These are phyloP conservation scores for Ascochyta viciae-villosae DNA, from an alignment of 2,329 filamentous ascomycete genomes.

Conservation along the genomic window DNA sequence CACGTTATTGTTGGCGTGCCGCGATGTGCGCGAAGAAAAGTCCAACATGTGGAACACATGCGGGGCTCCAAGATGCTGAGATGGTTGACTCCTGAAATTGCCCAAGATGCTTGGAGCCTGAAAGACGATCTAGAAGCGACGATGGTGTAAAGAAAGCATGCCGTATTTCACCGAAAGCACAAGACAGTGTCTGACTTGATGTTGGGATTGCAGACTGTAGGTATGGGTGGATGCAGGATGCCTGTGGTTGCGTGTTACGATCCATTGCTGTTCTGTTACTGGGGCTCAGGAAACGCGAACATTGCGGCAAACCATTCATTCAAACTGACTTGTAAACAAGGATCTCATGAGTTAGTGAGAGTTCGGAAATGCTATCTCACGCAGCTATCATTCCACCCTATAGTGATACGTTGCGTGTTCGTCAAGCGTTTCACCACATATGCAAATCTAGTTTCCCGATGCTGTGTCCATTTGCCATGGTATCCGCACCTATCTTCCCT, in stretches of 20 bases:
- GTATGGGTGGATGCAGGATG: neutral
- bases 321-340: neutral
- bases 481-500: neutral
- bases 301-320: neutral
- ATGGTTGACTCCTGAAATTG: neutral
- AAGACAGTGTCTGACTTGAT: neutral
- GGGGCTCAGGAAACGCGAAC: neutral
- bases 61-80: neutral
- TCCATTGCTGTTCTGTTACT: neutral
- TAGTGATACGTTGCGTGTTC: slow-evolving; percentile 19
- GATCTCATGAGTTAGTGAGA: neutral
- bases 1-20: slow-evolving; percentile 3
- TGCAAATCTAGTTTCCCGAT: slow-evolving; percentile 10
- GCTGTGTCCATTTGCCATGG: neutral
- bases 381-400: neutral
- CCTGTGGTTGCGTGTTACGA: neutral
- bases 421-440: slow-evolving; percentile 18
- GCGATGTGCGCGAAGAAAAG: neutral
- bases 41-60: slow-evolving; percentile 1
- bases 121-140: neutral
- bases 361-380: neutral
- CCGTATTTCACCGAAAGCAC: neutral
- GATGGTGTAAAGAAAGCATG: neutral
- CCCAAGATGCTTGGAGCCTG: neutral
- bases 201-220: neutral